Evolutionary conservation across 2,329 filamentous ascomycete genomes (phyloP), one percentile per base, ranked within the genome.

Genomic region (Aspergillus tanneri): DNA sequence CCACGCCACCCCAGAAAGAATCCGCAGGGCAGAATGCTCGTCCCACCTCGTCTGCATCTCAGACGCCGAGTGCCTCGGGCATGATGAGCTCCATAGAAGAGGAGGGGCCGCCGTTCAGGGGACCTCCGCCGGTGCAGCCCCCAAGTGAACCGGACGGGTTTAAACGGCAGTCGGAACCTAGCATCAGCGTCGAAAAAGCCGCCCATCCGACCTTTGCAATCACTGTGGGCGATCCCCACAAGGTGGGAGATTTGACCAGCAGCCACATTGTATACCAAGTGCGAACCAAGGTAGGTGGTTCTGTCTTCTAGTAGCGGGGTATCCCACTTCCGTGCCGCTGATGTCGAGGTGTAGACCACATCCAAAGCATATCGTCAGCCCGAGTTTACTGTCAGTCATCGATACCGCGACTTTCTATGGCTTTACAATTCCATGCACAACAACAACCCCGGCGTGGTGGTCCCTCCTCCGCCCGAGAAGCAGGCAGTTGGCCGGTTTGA

Each of bases 241-340:
- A 97, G 75, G 92, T 99, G 58, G 93, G 93, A 50, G 93, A 97
- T 71, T 72, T 97, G 68, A 96, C 93, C 7, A 96, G 88, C 70
- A 96, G 91, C 55, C 93, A 99, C 70, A 99, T 96, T 56, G 93
- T 97, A 39, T 99, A 99, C 73, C 90, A 90, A 61, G 93, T 99
- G 56, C 82, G 88, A 63, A 99, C 93, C 49, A 93, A 87, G 83
- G 89, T 93, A 78, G 68, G 49, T 59, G 22, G 19, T 39, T 28
- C 16, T n/a, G 4, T 16, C 32, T 19, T 11, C 11, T 22, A 10
- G 12, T 14, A 5, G 22, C 12, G 12, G 19, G 5, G n/a, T n/a
- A n/a, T n/a, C 19, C n/a, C 30, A 46, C 51, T n/a, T 30, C 24
- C n/a, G 14, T 14, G 16, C 4, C 22, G 25, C 50, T 56, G 34